Percentiles rank a stretch among this genome's conserved stretches.
Conservation (phyloP, 257 asterid genomes). For the Primulina huaijiensis region DNA sequence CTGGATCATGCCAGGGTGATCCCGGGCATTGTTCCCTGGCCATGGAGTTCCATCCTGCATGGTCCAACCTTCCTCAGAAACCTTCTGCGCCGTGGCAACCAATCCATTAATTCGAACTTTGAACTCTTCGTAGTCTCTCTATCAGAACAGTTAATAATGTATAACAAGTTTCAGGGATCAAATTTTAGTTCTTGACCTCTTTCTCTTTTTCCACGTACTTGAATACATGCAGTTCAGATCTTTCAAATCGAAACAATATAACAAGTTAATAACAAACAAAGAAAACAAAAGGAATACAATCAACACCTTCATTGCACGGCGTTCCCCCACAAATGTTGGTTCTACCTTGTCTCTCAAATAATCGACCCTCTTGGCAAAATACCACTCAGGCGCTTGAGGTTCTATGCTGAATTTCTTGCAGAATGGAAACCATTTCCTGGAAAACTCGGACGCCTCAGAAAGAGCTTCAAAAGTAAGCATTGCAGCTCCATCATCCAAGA, state of each 20-base stretch:
- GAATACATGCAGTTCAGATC: not conserved
- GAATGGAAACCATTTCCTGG: slow-evolving; percentile 90
- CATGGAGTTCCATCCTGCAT: slow-evolving; percentile 92
- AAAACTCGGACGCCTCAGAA: slow-evolving; percentile 84
- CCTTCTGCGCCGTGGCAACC: slow-evolving; percentile 77
- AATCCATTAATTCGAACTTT: slow-evolving; percentile 78
- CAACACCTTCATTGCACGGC: slow-evolving; percentile 88
- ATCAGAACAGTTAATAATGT: slow-evolving; percentile 23
- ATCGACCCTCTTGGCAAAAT: slow-evolving; percentile 78
- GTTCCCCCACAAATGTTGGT: slow-evolving; percentile 80
- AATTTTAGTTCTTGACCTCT: not conserved
- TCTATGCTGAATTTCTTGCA: slow-evolving; percentile 76
- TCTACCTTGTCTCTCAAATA: slow-evolving; percentile 75
- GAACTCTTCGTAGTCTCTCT: slow-evolving; percentile 91
- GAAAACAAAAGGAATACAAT: not conserved
- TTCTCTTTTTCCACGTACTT: not conserved
- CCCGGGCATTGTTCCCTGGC: slow-evolving; percentile 88
- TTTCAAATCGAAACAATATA: slow-evolving; percentile 1
- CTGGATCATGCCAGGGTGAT: slow-evolving; percentile 98
- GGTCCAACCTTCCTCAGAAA: slow-evolving; percentile 93
- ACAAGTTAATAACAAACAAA: not conserved
- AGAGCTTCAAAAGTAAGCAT: slow-evolving; percentile 93
- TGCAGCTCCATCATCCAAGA: slow-evolving; percentile 92
- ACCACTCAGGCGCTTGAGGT: slow-evolving; percentile 94
- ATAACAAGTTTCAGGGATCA: slow-evolving; percentile 17